Base-by-base conservation (phyloP, 345 rosid genomes). In the Erucastrum elatum region DNA sequence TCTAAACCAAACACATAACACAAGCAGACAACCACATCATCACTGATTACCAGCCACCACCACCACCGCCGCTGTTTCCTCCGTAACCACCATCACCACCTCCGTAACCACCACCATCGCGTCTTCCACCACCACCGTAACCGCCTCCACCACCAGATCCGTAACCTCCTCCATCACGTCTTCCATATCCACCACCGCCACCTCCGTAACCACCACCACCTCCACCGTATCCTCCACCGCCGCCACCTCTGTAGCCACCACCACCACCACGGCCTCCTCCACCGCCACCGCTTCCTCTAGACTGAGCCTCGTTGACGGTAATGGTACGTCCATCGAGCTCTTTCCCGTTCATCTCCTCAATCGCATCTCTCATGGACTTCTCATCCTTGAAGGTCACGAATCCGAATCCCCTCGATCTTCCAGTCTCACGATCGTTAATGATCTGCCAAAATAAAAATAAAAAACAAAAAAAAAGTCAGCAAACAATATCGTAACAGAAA, bases 281-380 rank as follows among this genome's bases (percentile, higher is more conserved):
- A 11, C 80, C 80, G 3, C 80, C 80, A 1, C 88, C 88, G 27
- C 89, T 72, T 13, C 88, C 87, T 1, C 98, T 92, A 0, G 97
- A 90, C 78, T 92, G 98, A 6, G 97, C 97, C 62, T 94, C 93
- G 76, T 94, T 92, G 0, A 94, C 95, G 0, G 97, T 94, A 16
- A 94, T 94, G 33, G 33, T 87, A 69, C 98, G 87, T 1, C 92
- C 97, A 30, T 92, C 95, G 0, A 94, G 97, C 37, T 88, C 81
- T 74, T 87, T 91, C 0, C 97, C 97, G 70, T 94, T 90, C 98
- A 94, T 94, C 8, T 88, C 94, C 6, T 90, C 94, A 2, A 94
- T 94, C 0, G 97, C 98, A 11, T 94, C 97, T 68, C 87, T 84
- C 97, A 92, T 90, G 4, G 97, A 21, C 84, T 92, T 87, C 87